Percentiles rank a stretch among this genome's conserved stretches.
phyloP scores from a whole-genome alignment of 2,329 filamentous ascomycete species.

The Xylaria sp. region DNA sequence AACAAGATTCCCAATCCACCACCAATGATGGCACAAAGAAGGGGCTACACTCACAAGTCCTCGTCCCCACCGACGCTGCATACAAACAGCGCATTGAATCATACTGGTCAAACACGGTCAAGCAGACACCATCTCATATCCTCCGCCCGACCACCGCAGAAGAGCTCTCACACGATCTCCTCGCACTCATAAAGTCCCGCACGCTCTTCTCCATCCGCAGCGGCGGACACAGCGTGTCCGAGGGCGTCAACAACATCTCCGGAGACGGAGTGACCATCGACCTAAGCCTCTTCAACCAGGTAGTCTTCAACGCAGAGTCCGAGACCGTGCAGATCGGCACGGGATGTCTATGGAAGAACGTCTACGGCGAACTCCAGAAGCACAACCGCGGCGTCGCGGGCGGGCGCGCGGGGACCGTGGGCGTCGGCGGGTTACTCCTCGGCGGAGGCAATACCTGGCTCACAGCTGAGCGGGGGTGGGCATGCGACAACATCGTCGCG shows the following conservation, averaged over 20 bases:
- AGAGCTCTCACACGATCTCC: no score
- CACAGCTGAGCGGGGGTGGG: conserved; percentile 35
- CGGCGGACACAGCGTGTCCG: conserved; percentile 49
- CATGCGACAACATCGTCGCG: conserved; percentile 44
- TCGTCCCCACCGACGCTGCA: no score
- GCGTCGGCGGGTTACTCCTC: conserved; percentile 31
- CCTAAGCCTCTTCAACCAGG: conserved; percentile 37
- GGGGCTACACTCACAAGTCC: no score
- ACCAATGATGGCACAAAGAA: no score
- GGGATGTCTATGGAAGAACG: not conserved
- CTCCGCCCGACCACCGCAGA: no score
- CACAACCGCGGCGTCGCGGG: conserved; percentile 20
- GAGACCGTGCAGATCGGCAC: not conserved
- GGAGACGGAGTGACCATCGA: conserved; percentile 50
- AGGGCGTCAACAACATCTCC: conserved; percentile 48
- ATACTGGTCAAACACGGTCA: no score
- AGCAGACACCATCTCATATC: no score
- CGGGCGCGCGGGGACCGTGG: conserved; percentile 28
- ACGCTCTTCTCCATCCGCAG: conserved; percentile 48
- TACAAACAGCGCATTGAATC: no score
- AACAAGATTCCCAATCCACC: no score
- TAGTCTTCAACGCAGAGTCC: not conserved
- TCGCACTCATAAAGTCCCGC: no score
- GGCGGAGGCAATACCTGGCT: conserved; percentile 42
- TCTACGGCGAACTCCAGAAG: not conserved